Evolutionary conservation across 768 basidiomycete genomes (phyloP).

Genomic region (Mycena leptocephala): DNA sequence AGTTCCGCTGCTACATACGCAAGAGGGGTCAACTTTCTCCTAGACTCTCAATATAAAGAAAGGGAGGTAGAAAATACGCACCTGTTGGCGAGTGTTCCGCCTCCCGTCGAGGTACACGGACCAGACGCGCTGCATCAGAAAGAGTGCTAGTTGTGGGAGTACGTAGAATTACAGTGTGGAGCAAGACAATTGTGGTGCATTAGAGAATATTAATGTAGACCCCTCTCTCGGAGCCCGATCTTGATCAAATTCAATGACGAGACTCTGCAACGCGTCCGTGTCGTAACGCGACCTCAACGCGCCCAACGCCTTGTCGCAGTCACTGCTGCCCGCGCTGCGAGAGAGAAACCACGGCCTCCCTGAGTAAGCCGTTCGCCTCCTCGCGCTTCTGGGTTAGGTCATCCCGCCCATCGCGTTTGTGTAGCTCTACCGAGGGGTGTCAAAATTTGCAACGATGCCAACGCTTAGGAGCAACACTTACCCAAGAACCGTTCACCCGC

Average conservation of each 20-base stretch:
- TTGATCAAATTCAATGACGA: not conserved
- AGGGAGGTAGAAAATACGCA: not conserved
- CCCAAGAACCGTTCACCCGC: slow-evolving; percentile 80
- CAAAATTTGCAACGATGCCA: slow-evolving; percentile 1
- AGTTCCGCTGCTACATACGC: slow-evolving; percentile 9
- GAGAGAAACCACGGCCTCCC: slow-evolving; percentile 25
- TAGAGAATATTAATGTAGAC: slow-evolving; percentile 4
- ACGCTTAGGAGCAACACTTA: slow-evolving; percentile 47
- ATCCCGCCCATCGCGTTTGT: slow-evolving; percentile 70
- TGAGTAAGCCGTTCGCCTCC: slow-evolving; percentile 56
- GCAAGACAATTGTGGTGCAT: slow-evolving; percentile 3
- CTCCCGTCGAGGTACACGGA: slow-evolving; percentile 63
- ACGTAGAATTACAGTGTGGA: slow-evolving; percentile 26
- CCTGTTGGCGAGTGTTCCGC: not conserved
- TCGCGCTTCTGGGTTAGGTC: slow-evolving; percentile 63
- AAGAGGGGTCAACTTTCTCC: slow-evolving; percentile 5
- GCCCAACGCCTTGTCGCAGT: not conserved
- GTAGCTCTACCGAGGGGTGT: slow-evolving; percentile 62
- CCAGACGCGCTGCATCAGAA: slow-evolving; percentile 68
- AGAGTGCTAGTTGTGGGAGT: slow-evolving; percentile 6
- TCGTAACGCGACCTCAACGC: not conserved
- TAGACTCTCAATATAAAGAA: not conserved
- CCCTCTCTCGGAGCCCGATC: slow-evolving; percentile 15
- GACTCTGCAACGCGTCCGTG: not conserved
- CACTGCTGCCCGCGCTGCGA: not conserved